A percentile compares a stretch with the other conserved stretches of the same genome.
phyloP scores from a whole-genome alignment of 2,329 filamentous ascomycete genomes.

The Fusarium sp. region DNA sequence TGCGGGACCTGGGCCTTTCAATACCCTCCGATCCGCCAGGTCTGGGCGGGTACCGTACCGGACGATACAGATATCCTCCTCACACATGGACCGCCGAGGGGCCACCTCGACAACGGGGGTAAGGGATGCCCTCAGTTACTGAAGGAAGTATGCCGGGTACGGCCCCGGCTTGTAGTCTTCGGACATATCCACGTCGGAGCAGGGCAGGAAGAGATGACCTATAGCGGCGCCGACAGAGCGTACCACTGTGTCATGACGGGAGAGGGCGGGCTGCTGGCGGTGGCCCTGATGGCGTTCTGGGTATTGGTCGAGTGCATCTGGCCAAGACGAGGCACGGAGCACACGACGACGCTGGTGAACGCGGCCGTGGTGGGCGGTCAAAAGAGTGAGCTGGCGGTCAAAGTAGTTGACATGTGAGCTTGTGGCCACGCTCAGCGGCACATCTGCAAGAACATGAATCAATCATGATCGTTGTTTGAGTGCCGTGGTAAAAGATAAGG shows the following conservation, averaged over 20 bases:
- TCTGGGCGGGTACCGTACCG: constrained; percentile 26
- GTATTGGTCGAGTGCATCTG: neutral
- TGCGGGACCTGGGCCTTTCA: constrained; percentile 55
- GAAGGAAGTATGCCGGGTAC: constrained; percentile 44
- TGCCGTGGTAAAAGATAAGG: neutral
- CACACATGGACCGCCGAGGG: constrained; percentile 51
- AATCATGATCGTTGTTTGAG: neutral
- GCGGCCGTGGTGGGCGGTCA: neutral
- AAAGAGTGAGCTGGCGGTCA: neutral
- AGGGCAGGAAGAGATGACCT: neutral
- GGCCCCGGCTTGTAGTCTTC: constrained; percentile 50
- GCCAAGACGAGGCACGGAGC: neutral
- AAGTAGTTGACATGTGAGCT: neutral
- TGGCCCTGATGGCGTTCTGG: neutral
- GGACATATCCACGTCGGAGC: constrained; percentile 50
- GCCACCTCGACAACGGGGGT: constrained; percentile 47
- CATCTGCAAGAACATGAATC: neutral
- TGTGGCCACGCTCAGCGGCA: neutral
- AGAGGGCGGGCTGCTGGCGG: neutral
- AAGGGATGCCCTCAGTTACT: constrained; percentile 47
- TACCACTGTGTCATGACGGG: neutral
- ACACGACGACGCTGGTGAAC: constrained; percentile 4
- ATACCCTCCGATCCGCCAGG: constrained; percentile 40
- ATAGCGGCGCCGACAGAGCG: neutral
- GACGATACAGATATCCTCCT: constrained; percentile 49